Conservation (phyloP, 306 rosid species). For the Benincasa hispida region DNA sequence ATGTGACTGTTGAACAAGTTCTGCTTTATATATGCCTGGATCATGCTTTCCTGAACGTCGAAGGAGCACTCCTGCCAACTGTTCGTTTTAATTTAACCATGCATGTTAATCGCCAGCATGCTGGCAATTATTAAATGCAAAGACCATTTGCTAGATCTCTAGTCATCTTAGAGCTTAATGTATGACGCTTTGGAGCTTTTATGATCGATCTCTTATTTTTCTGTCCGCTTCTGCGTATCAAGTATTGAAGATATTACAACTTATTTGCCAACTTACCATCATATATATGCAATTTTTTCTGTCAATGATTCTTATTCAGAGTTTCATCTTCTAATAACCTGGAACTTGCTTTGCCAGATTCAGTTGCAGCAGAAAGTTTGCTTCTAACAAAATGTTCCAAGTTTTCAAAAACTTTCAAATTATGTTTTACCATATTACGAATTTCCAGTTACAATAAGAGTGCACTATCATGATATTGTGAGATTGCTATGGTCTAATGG, state of each 20-base stretch:
- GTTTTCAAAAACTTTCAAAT: background rate
- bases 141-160: background rate
- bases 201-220: background rate
- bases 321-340: background rate
- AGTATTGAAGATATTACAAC: background rate
- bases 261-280: background rate
- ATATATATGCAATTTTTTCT: background rate
- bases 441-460: background rate
- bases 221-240: background rate
- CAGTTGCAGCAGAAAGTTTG: background rate
- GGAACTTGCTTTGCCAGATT: background rate
- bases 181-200: background rate
- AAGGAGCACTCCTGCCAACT: background rate
- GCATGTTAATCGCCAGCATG: background rate
- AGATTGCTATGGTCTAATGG: background rate
- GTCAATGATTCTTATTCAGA: background rate
- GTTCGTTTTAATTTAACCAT: background rate
- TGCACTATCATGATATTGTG: background rate
- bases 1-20: constrained; percentile 25
- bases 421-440: background rate
- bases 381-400: background rate
- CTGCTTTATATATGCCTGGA: background rate
- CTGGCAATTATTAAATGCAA: background rate
- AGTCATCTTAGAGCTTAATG: background rate
- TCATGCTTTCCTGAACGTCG: background rate